Conservation (phyloP, 75 land plant genomes). For the Azolla pinnata region DNA sequence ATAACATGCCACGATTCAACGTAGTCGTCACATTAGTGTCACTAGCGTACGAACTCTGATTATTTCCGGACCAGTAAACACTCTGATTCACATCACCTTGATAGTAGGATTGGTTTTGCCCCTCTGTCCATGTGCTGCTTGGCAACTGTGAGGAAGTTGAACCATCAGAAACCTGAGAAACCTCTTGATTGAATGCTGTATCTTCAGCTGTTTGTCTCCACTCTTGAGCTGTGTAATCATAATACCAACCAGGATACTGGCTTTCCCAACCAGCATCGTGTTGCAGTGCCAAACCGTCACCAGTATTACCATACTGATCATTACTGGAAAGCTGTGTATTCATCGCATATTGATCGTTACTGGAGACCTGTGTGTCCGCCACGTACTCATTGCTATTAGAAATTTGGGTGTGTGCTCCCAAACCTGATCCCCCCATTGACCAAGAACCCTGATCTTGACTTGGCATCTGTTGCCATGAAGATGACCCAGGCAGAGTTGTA, state of each 20-base stretch:
- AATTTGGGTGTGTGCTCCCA: no score
- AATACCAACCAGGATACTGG: slow-evolving; percentile 80
- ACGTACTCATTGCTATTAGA: no score
- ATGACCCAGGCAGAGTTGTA: no score
- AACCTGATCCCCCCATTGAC: no score
- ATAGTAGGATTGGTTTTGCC: not conserved
- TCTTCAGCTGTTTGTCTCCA: slow-evolving; percentile 46
- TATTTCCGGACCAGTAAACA: not conserved
- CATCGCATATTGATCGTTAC: no score
- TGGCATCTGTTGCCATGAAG: no score
- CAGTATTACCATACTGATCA: no score
- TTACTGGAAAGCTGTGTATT: no score
- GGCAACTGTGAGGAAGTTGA: not conserved
- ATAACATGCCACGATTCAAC: not conserved
- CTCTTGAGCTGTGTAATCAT: slow-evolving; percentile 42
- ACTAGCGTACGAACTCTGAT: not conserved
- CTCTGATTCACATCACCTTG: slow-evolving; percentile 4
- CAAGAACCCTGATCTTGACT: no score
- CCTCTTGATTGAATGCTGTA: slow-evolving; percentile 18
- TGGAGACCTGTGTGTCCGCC: not conserved
- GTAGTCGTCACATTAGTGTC: not conserved
- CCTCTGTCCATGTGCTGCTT: not conserved
- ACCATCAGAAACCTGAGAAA: slow-evolving; percentile 13
- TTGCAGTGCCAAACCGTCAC: no score
- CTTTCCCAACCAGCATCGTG: slow-evolving; percentile 46